phyloP scores from a whole-genome alignment of 108 stramenopile genomes.

The Cyclotella atomus region DNA sequence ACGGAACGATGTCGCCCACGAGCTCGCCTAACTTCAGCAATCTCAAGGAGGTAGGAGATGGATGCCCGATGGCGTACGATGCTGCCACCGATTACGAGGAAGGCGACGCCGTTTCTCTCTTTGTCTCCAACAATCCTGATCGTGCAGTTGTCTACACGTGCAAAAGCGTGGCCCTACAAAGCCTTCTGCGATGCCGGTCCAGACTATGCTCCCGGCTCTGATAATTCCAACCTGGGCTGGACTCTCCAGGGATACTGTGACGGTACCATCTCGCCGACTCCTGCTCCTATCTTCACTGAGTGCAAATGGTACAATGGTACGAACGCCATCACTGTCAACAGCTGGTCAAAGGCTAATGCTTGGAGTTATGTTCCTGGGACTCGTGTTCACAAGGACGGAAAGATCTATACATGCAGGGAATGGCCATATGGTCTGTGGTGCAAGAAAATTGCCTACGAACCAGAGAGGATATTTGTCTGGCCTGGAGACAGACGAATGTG shows the following conservation, averaged over 20 bases:
- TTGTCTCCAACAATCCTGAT: not conserved
- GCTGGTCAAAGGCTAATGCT: not conserved
- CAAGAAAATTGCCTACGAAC: not conserved
- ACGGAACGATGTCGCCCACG: constrained; percentile 1
- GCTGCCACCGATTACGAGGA: not conserved
- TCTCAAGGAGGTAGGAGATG: not conserved
- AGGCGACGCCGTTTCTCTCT: not conserved
- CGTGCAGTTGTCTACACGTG: constrained; percentile 10
- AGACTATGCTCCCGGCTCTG: not conserved
- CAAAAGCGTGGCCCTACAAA: not conserved
- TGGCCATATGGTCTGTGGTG: not conserved
- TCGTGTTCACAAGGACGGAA: not conserved
- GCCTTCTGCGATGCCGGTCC: constrained; percentile 9
- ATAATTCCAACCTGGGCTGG: constrained; percentile 7
- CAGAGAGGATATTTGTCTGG: too few relatives aligned
- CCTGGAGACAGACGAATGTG: too few relatives aligned
- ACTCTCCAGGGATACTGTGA: constrained; percentile 1
- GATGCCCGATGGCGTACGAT: constrained; percentile 1
- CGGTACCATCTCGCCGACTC: not conserved
- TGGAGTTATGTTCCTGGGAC: not conserved
- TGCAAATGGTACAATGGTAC: constrained; percentile 9
- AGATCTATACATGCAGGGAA: not conserved
- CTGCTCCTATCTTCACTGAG: not conserved
- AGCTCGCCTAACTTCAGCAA: not conserved
- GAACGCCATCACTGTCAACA: not conserved